Percentiles rank a stretch among this genome's conserved stretches.
These are phyloP conservation scores for Cladophialophora bantiana DNA, from an alignment of 2,329 filamentous ascomycete genomes.

Conservation along the genomic window DNA sequence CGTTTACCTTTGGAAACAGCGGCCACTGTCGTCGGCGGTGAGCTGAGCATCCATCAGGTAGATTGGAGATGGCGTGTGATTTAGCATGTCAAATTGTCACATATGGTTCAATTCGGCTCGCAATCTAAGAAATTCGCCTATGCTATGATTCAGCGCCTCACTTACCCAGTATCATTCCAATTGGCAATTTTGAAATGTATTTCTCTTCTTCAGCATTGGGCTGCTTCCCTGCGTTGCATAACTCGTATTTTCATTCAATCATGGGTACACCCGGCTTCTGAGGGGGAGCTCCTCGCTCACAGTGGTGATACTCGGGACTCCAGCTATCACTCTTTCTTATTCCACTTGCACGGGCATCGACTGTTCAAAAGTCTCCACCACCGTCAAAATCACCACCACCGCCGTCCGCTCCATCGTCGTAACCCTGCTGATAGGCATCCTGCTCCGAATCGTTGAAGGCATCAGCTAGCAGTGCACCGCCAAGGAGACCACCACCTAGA, in stretches of 20 bases:
- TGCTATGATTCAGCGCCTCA: background rate
- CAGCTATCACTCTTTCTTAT: background rate
- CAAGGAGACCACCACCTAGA: conserved; percentile 79
- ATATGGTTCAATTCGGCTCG: background rate
- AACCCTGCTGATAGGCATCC: conserved; percentile 49
- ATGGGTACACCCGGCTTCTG: background rate
- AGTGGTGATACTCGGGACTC: background rate
- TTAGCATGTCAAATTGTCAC: no score
- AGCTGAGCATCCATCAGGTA: no score
- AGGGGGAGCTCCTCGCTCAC: background rate
- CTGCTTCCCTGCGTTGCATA: background rate
- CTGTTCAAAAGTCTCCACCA: conserved; percentile 1
- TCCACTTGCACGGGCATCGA: background rate
- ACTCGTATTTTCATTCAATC: background rate
- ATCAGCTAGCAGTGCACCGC: conserved; percentile 74
- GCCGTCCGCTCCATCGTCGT: conserved; percentile 40
- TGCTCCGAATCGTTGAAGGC: conserved; percentile 70
- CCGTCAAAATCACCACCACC: conserved; percentile 36
- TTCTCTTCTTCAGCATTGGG: background rate
- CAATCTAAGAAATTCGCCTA: background rate
- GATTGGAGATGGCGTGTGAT: no score
- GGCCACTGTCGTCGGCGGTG: no score
- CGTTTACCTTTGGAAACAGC: no score
- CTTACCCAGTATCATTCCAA: background rate
- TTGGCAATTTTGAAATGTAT: background rate